Conservation (phyloP, 805 yeast species). For the Brettanomyces bruxellensis region DNA sequence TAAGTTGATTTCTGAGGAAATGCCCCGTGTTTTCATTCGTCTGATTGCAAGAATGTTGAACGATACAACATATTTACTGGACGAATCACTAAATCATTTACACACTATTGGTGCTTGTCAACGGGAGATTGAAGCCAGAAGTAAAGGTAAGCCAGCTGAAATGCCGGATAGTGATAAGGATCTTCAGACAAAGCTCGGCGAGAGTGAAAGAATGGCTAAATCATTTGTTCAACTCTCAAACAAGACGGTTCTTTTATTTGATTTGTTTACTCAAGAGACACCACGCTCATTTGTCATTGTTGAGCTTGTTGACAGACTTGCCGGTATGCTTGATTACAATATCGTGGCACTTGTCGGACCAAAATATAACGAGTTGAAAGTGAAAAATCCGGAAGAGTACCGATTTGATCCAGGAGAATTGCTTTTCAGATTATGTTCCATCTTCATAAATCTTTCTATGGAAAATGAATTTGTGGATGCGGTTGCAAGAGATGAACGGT, state of each 20-base stretch:
- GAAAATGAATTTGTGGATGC: constrained; percentile 65
- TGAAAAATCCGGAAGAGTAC: constrained; percentile 72
- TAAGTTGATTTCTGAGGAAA: constrained; percentile 51
- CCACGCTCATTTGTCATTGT: constrained; percentile 80
- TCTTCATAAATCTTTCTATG: constrained; percentile 62
- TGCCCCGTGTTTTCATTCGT: constrained; percentile 79
- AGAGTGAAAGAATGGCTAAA: constrained; percentile 68
- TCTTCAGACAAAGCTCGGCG: constrained; percentile 41
- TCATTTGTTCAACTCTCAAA: constrained; percentile 78
- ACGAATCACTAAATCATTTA: constrained; percentile 79
- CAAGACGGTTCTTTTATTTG: constrained; percentile 72
- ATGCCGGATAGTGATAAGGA: constrained; percentile 54
- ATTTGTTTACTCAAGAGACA: constrained; percentile 74
- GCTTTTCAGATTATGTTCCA: constrained; percentile 59
- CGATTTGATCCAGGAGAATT: constrained; percentile 72
- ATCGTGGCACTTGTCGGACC: constrained; percentile 93
- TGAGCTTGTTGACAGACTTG: constrained; percentile 88
- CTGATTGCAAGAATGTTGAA: constrained; percentile 92
- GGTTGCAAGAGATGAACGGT: constrained; percentile 86
- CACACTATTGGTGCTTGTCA: constrained; percentile 70
- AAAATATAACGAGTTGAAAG: constrained; percentile 81
- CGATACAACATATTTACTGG: constrained; percentile 85
- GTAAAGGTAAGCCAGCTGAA: constrained; percentile 23
- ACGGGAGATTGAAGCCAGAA: constrained; percentile 47
- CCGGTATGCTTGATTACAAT: constrained; percentile 93